These are phyloP conservation scores for Saturnispora silvae DNA, from an alignment of 805 yeast genomes.

Conservation along the genomic window DNA sequence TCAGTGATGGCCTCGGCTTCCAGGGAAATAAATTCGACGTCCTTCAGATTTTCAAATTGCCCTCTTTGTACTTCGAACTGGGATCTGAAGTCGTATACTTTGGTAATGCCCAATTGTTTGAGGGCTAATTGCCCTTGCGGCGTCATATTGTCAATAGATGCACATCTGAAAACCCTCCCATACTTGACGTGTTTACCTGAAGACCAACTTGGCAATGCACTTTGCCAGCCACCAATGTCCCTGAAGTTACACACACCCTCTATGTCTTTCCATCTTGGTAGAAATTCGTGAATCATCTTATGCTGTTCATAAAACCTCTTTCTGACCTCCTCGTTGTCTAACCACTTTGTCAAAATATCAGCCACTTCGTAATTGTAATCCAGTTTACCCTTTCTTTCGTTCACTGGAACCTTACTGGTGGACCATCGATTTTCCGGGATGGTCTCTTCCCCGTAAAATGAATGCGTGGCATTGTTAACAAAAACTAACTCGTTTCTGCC, in stretches of 20 bases:
- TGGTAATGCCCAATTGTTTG: conserved; percentile 35
- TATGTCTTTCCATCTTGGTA: conserved; percentile 48
- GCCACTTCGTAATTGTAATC: conserved; percentile 51
- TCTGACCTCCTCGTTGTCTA: conserved; percentile 33
- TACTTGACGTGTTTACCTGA: conserved; percentile 36
- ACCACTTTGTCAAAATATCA: conserved; percentile 37
- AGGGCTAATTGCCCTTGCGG: conserved; percentile 35
- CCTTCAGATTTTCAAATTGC: conserved; percentile 22
- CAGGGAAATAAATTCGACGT: not conserved
- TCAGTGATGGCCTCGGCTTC: not conserved
- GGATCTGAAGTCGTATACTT: conserved; percentile 61
- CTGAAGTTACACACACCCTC: conserved; percentile 68
- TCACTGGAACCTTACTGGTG: conserved; percentile 23
- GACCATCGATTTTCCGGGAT: conserved; percentile 26
- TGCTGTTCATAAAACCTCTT: conserved; percentile 37
- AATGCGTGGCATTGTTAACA: conserved; percentile 70
- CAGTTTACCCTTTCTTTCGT: conserved; percentile 25
- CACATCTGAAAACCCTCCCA: conserved; percentile 51
- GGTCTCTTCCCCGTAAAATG: conserved; percentile 46
- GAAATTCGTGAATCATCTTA: conserved; percentile 25
- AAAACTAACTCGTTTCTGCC: conserved; percentile 48
- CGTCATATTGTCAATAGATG: conserved; percentile 45
- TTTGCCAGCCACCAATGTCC: conserved; percentile 70
- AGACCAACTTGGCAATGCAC: conserved; percentile 17
- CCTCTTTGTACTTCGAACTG: conserved; percentile 39